phyloP scores from a whole-genome alignment of 2,329 filamentous ascomycete genomes.

The Arthrobotrys sphaeroides region DNA sequence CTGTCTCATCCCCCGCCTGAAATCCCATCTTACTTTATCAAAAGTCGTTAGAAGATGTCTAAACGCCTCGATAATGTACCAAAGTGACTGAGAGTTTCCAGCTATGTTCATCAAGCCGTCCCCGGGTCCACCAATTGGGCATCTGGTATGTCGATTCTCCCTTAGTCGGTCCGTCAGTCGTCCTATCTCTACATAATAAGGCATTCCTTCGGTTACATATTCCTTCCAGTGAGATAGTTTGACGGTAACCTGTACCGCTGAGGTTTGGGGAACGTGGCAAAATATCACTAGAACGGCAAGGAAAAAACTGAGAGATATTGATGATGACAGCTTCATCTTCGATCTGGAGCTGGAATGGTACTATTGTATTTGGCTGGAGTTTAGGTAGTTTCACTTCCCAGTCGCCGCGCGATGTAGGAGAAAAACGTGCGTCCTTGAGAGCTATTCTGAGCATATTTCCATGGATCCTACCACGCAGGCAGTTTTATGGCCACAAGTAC shows the following conservation, averaged over 20 bases:
- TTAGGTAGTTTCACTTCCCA: too few relatives aligned
- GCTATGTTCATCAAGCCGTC: not conserved
- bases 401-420: too few relatives aligned
- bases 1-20: not conserved
- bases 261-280: not conserved
- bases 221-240: not conserved
- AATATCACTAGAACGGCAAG: too few relatives aligned
- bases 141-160: not conserved
- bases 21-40: not conserved
- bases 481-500: too few relatives aligned
- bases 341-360: too few relatives aligned
- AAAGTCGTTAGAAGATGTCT: not conserved
- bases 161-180: not conserved
- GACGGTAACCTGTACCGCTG: not conserved
- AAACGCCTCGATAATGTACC: not conserved
- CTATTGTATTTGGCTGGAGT: too few relatives aligned
- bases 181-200: not conserved
- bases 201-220: not conserved
- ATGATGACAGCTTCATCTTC: too few relatives aligned
- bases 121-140: constrained; percentile 1
- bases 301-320: too few relatives aligned
- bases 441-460: too few relatives aligned
- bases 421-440: too few relatives aligned
- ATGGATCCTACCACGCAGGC: too few relatives aligned
- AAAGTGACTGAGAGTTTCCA: not conserved